Evolutionary conservation across 768 basidiomycete genomes (phyloP).

Genomic region (Termitomyces sp.): DNA sequence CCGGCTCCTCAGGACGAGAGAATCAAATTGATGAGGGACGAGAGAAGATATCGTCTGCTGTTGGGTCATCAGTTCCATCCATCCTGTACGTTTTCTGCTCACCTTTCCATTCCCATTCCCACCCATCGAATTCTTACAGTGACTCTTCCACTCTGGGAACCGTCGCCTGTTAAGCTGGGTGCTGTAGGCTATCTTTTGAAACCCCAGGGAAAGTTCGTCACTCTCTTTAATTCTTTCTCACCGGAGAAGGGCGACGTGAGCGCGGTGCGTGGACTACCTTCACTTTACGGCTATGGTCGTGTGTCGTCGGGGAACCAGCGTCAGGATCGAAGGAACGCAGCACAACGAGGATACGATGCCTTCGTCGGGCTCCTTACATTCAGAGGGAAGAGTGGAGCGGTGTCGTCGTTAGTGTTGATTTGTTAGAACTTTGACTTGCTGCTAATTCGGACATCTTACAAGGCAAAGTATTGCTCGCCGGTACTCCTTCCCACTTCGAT

Average conservation of each 20-base stretch:
- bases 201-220: conserved; percentile 63
- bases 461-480: conserved; percentile 45
- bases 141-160: conserved; percentile 69
- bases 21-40: conserved; percentile 46
- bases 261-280: conserved; percentile 46
- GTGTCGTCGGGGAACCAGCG: conserved; percentile 44
- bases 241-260: conserved; percentile 46
- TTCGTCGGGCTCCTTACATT: conserved; percentile 49
- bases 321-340: conserved; percentile 55
- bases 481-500: conserved; percentile 57
- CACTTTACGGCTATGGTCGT: conserved; percentile 63
- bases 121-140: conserved; percentile 31
- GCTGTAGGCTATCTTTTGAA: conserved; percentile 74
- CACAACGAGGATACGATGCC: conserved; percentile 56
- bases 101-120: background rate
- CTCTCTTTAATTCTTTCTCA: conserved; percentile 65
- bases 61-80: conserved; percentile 68
- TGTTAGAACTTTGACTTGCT: background rate
- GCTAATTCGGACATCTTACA: conserved; percentile 19
- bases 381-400: conserved; percentile 27
- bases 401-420: conserved; percentile 37
- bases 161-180: conserved; percentile 58
- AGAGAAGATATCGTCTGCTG: conserved; percentile 65
- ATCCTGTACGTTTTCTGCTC: conserved; percentile 43
- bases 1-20: conserved; percentile 34